A percentile compares a stretch with the other conserved stretches of the same genome.
Conservation (phyloP, 148 eudicot species). For the Heliosperma pusillum region DNA sequence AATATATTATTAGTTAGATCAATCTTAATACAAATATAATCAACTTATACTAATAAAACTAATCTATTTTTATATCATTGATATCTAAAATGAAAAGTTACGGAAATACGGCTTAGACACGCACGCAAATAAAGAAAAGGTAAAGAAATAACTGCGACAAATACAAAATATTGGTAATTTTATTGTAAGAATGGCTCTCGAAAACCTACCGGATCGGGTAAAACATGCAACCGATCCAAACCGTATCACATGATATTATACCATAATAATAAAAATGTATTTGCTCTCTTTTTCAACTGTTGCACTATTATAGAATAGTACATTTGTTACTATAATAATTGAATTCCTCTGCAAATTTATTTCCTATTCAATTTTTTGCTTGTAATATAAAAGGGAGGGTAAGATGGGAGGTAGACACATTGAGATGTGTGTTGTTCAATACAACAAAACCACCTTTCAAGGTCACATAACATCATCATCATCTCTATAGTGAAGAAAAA, state of each 20-base stretch:
- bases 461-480: conserved; percentile 12
- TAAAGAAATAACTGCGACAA: neutral
- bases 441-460: conserved; percentile 48
- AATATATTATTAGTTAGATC: no score
- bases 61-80: no score
- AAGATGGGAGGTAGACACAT: conserved; percentile 16
- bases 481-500: no score
- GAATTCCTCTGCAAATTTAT: neutral
- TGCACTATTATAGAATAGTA: neutral
- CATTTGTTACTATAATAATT: neutral
- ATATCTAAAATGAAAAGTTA: no score
- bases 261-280: neutral
- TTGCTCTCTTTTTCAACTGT: neutral
- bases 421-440: conserved; percentile 40
- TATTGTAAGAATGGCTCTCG: no score
- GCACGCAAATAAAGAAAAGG: no score
- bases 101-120: no score
- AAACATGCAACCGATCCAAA: conserved; percentile 14
- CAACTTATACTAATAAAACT: no score
- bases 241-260: conserved; percentile 22
- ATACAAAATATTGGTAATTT: no score
- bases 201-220: neutral
- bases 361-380: neutral
- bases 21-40: no score
- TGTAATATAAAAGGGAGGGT: neutral